Base-by-base conservation (phyloP, 2,329 filamentous ascomycete species). In the Colletotrichum incanum region DNA sequence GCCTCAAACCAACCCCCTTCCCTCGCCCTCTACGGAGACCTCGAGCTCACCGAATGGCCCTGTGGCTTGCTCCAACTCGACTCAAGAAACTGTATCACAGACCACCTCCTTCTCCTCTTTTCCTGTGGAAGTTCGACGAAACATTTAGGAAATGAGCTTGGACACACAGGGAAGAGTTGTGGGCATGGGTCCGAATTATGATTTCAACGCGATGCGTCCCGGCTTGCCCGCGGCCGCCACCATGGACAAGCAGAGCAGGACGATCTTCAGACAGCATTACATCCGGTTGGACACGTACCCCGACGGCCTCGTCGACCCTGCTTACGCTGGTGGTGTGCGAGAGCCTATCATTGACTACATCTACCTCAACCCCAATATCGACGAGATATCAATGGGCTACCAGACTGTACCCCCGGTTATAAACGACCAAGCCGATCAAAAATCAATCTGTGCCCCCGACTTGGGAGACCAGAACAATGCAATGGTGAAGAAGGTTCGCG, bases 171-270 rank as follows among this genome's bases (percentile, higher is more conserved):
- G 55, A 37, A 37, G 34, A 23, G 28, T 58, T 12, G 55, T 58
- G 8, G 55, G 55, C 39, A 43, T 41, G n/a, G 37, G 55, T 2
- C 55, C 55, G 14, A 58, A 58, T 34, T 23, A 16, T 2, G 55
- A 58, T 23, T 37, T 39, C n/a, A 41, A 58, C 37, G 55, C 55
- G 12, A 23, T n/a, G n/a, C 55, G 55, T 20, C 55, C 55, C 5
- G 37, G 23, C 55, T 41, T 41, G 34, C 55, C 55, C 39, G 55
- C 34, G n/a, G 37, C 39, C n/a, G 55, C 55, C n/a, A 12, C 8
- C n/a, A 34, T 58, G 34, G n/a, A 58, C 55, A 23, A 20, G 7
- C 20, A 23, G 37, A 26, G 31, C 37, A 12, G 37, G 1, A 12
- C 26, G 6, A 16, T 16, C 12, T 58, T 58, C 39, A 18, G 41